phyloP scores from a whole-genome alignment of 2,329 filamentous ascomycete species.

The Diaporthe sp. region DNA sequence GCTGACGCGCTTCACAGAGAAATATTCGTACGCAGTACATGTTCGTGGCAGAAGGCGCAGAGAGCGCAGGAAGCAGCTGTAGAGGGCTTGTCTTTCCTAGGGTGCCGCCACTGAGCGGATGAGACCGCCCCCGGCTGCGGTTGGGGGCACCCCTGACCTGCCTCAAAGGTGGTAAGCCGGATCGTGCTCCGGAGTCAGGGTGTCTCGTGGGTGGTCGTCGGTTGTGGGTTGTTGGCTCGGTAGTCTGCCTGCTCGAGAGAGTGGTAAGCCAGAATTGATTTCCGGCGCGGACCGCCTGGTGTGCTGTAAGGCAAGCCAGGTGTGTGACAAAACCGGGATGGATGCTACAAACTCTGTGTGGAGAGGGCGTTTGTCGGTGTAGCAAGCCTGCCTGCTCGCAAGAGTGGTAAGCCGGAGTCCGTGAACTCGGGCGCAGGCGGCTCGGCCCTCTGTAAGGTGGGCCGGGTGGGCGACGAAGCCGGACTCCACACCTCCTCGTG shows the following conservation, averaged over 20 bases:
- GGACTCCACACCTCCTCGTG: not conserved
- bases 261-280: not conserved
- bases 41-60: not conserved
- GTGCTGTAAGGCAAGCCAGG: not conserved
- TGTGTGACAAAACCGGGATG: not conserved
- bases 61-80: too few relatives aligned
- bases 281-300: not conserved
- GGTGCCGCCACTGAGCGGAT: not conserved
- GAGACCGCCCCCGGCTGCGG: not conserved
- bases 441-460: not conserved
- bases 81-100: not conserved
- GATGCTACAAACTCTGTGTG: not conserved
- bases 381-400: not conserved
- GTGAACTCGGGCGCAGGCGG: not conserved
- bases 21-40: not conserved
- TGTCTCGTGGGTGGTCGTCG: not conserved
- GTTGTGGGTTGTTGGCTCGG: not conserved
- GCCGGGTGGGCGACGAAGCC: not conserved
- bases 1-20: not conserved
- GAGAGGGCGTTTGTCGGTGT: not conserved
- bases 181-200: not conserved
- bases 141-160: not conserved
- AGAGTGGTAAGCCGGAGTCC: not conserved
- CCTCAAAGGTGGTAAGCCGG: not conserved
- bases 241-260: not conserved